Percentiles rank a stretch among this genome's conserved stretches.
Conservation (phyloP, 2,329 filamentous ascomycete genomes). For the Cyanodermella asteris region DNA sequence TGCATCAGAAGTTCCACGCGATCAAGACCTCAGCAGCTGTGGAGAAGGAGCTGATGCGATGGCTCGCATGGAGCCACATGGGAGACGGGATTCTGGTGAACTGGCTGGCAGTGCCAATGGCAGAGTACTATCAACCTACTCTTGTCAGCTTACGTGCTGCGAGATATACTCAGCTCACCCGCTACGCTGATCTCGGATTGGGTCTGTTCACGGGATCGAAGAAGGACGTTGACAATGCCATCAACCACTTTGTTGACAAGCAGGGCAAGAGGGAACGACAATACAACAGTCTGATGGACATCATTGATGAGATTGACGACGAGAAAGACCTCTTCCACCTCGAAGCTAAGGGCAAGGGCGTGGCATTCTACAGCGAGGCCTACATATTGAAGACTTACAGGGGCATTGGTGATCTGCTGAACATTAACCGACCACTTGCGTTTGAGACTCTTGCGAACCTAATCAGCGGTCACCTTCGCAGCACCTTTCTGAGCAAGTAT, state of each 20-base stretch:
- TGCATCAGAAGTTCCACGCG: conserved; percentile 48
- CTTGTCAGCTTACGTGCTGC: conserved; percentile 53
- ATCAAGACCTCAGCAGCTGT: conserved; percentile 38
- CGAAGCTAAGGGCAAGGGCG: conserved; percentile 40
- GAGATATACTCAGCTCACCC: conserved; percentile 49
- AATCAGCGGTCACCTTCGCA: conserved; percentile 69
- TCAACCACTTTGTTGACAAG: conserved; percentile 39
- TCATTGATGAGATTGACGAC: conserved; percentile 18
- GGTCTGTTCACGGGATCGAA: conserved; percentile 54
- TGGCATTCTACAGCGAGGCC: conserved; percentile 56
- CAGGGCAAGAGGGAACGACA: too few relatives aligned
- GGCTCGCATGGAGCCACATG: conserved; percentile 88
- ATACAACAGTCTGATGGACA: conserved; percentile 43
- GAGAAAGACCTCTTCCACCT: conserved; percentile 35
- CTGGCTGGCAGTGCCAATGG: conserved; percentile 71
- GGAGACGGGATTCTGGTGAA: conserved; percentile 61
- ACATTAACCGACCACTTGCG: conserved; percentile 34
- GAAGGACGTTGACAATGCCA: conserved; percentile 37
- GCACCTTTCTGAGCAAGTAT: conserved; percentile 64
- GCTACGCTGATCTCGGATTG: conserved; percentile 48
- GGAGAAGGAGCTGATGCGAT: conserved; percentile 53
- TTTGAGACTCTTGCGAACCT: conserved; percentile 46
- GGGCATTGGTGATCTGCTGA: conserved; percentile 40
- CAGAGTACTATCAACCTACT: conserved; percentile 46
- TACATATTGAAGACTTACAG: conserved; percentile 44